A percentile compares a stretch with the other conserved stretches of the same genome.
Evolutionary conservation across 1,284 basidiomycete species (phyloP).

Genomic region (Puccinia horiana): DNA sequence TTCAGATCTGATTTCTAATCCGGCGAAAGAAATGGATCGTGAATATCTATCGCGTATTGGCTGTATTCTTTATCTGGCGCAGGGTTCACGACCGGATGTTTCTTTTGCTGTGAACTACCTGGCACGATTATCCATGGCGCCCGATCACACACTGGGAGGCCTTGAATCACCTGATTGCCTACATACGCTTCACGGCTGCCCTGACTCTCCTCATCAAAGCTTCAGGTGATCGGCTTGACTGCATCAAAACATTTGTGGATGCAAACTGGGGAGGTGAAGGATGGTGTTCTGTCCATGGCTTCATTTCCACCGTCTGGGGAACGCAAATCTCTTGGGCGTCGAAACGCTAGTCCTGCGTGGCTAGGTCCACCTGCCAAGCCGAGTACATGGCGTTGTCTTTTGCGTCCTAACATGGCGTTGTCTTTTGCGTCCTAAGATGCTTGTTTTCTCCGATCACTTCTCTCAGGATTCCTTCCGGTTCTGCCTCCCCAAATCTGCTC

Average conservation of each 20-base stretch:
- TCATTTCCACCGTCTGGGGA: neutral
- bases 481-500: too few relatives aligned
- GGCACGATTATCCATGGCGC: too few relatives aligned
- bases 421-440: too few relatives aligned
- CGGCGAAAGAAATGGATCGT: neutral
- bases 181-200: too few relatives aligned
- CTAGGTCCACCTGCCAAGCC: neutral
- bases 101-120: too few relatives aligned
- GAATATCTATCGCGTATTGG: neutral
- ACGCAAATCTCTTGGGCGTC: neutral
- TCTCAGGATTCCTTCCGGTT: neutral
- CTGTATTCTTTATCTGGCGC: too few relatives aligned
- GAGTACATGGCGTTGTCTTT: constrained; percentile 1
- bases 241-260: constrained; percentile 5
- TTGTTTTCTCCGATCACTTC: neutral
- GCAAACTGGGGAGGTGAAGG: constrained; percentile 15
- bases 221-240: too few relatives aligned
- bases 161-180: too few relatives aligned
- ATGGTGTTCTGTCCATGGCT: neutral
- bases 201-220: too few relatives aligned
- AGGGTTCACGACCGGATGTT: too few relatives aligned
- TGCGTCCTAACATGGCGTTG: too few relatives aligned
- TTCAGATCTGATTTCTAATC: neutral
- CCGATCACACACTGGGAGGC: too few relatives aligned
- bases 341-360: neutral